phyloP scores from a whole-genome alignment of 495 filamentous ascomycete genomes.

The Penicillium taxi region DNA sequence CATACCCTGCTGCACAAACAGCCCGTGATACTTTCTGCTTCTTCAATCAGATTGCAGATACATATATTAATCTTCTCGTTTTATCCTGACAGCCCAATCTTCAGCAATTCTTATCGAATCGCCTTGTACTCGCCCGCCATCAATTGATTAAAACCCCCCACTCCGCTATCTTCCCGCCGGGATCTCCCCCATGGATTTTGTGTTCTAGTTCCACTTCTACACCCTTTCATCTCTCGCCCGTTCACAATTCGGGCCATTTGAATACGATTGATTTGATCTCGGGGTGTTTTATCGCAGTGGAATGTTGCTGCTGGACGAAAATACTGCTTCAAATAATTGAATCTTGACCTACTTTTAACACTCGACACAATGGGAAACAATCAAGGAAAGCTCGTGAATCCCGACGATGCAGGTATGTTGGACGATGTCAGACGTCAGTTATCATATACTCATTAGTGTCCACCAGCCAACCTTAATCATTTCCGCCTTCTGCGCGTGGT shows the following conservation, averaged over 20 bases:
- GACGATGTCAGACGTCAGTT: neutral
- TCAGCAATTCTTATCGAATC: neutral
- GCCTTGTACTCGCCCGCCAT: conserved; percentile 3
- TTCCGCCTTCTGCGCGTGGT: conserved; percentile 93
- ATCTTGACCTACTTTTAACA: conserved; percentile 14
- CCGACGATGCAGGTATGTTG: conserved; percentile 83
- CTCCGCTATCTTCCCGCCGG: conserved; percentile 15
- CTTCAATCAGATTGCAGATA: neutral
- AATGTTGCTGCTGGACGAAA: conserved; percentile 30
- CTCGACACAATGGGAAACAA: conserved; percentile 73
- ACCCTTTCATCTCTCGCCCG: neutral
- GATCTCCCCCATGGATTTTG: conserved; percentile 15
- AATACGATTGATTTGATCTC: neutral
- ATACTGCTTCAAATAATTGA: conserved; percentile 10
- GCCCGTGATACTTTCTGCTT: neutral
- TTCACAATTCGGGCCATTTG: too few relatives aligned
- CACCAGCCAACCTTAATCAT: conserved; percentile 87
- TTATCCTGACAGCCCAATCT: neutral
- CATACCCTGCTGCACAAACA: conserved; percentile 7
- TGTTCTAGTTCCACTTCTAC: conserved; percentile 8
- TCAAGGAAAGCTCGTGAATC: conserved; percentile 85
- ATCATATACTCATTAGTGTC: conserved; percentile 6
- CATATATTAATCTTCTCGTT: neutral
- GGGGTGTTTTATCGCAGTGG: conserved; percentile 17
- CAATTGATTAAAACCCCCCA: conserved; percentile 14